phyloP scores from a whole-genome alignment of 116 monocot genomes.

The Thalassia testudinum region DNA sequence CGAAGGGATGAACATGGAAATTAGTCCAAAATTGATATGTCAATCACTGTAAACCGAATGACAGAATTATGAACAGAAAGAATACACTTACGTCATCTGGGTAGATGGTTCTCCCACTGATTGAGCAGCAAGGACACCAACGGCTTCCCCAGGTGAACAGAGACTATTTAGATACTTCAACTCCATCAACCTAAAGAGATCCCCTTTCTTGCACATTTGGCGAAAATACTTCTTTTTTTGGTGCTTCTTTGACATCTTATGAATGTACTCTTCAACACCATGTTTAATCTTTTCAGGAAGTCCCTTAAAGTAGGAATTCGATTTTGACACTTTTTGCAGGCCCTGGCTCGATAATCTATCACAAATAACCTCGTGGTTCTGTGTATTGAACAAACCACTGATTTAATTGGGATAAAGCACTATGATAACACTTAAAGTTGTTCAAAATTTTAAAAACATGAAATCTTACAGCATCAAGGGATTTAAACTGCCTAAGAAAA shows the following conservation, averaged over 20 bases:
- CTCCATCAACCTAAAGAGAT: conserved; percentile 56
- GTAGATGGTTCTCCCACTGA: conserved; percentile 97
- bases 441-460: neutral
- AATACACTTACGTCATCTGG: conserved; percentile 98
- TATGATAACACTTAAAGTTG: too few relatives aligned
- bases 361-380: conserved; percentile 53
- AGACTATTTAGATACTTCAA: conserved; percentile 75
- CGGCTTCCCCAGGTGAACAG: conserved; percentile 85
- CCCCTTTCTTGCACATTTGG: conserved; percentile 24
- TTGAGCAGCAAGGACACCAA: conserved; percentile 91
- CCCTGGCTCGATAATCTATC: conserved; percentile 21
- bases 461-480: conserved; percentile 44
- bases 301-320: conserved; percentile 36
- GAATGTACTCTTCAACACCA: conserved; percentile 20
- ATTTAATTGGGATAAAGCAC: too few relatives aligned
- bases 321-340: conserved; percentile 20
- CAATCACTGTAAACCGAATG: too few relatives aligned
- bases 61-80: too few relatives aligned
- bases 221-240: neutral
- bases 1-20: too few relatives aligned
- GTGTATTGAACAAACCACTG: conserved; percentile 3
- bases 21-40: too few relatives aligned
- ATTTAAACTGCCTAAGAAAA: conserved; percentile 47
- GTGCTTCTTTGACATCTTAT: conserved; percentile 13
- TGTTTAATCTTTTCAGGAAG: conserved; percentile 33